These are phyloP conservation scores for Phytophthora cajani DNA, from an alignment of 352 stramenopile genomes.

Conservation along the genomic window DNA sequence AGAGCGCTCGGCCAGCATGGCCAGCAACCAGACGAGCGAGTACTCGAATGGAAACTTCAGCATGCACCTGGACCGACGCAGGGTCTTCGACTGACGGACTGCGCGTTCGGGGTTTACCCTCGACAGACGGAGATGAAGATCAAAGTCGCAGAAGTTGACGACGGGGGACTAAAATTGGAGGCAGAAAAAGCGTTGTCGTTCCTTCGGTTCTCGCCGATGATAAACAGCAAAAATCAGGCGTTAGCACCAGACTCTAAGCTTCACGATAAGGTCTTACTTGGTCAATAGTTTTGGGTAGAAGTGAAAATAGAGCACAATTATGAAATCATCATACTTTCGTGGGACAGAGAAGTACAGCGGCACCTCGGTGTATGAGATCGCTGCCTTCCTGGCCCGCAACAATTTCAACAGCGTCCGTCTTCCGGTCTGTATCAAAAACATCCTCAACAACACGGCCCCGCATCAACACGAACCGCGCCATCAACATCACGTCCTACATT, in stretches of 20 bases:
- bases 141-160: conserved; percentile 50
- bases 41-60: conserved; percentile 9
- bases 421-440: conserved; percentile 61
- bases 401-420: conserved; percentile 74
- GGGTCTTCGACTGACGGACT: conserved; percentile 3
- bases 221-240: no score
- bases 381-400: conserved; percentile 63
- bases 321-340: no score
- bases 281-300: no score
- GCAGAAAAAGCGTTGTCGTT: no score
- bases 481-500: conserved; percentile 71
- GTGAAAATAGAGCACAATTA: no score
- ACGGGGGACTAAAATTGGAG: no score
- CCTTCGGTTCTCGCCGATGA: no score
- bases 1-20: conserved; percentile 1
- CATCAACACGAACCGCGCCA: conserved; percentile 62
- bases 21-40: conserved; percentile 9
- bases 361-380: conserved; percentile 73
- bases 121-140: conserved; percentile 69
- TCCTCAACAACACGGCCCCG: conserved; percentile 51
- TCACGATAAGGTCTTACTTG: no score
- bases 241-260: no score
- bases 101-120: neutral
- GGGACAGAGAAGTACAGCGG: no score
- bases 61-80: conserved; percentile 1